These are phyloP conservation scores for Globisporangium canariense DNA, from an alignment of 352 stramenopile genomes.

Conservation along the genomic window DNA sequence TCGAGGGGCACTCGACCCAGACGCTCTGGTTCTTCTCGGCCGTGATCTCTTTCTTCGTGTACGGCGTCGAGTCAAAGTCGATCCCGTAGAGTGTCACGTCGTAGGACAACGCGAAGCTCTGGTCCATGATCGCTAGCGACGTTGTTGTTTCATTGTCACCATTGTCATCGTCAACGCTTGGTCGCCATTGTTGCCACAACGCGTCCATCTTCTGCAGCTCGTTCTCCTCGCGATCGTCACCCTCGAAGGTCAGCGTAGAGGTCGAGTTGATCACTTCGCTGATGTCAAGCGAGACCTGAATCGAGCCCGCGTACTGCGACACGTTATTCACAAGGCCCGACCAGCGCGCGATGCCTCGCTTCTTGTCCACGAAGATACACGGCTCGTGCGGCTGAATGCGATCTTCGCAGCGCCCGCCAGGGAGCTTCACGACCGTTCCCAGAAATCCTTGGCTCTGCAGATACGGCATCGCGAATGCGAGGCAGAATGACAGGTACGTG, in stretches of 20 bases:
- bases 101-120: constrained; percentile 66
- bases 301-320: constrained; percentile 57
- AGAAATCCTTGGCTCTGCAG: constrained; percentile 74
- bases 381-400: constrained; percentile 24
- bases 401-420: constrained; percentile 49
- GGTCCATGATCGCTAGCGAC: constrained; percentile 26
- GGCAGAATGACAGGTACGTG: constrained; percentile 73
- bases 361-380: constrained; percentile 71
- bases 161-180: constrained; percentile 5
- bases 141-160: neutral
- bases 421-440: constrained; percentile 50
- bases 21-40: constrained; percentile 74
- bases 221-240: constrained; percentile 14
- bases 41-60: constrained; percentile 43
- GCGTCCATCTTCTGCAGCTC: constrained; percentile 28
- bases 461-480: constrained; percentile 70
- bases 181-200: constrained; percentile 23
- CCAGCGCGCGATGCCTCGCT: constrained; percentile 48
- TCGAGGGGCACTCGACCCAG: constrained; percentile 60
- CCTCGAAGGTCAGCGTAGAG: constrained; percentile 3
- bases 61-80: constrained; percentile 32
- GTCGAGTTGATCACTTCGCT: constrained; percentile 45
- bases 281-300: constrained; percentile 56
- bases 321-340: constrained; percentile 71
- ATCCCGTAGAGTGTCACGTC: constrained; percentile 68